These are phyloP conservation scores for Lactarius akahatsu DNA, from an alignment of 768 basidiomycete genomes.

Conservation along the genomic window DNA sequence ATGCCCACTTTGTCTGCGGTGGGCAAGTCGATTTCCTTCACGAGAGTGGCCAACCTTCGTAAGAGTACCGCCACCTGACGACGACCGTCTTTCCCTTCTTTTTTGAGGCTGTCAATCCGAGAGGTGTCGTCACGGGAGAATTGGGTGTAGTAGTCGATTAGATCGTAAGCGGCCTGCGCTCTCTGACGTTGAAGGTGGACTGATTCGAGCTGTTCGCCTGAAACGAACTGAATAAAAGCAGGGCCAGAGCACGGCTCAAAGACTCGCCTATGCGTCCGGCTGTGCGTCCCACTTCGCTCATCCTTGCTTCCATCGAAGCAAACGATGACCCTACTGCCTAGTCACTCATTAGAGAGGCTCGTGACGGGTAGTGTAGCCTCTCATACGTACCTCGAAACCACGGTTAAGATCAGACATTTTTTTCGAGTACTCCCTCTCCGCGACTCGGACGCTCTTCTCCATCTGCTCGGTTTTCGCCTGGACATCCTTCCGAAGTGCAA, in stretches of 20 bases:
- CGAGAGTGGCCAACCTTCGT: constrained; percentile 80
- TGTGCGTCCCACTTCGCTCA: constrained; percentile 91
- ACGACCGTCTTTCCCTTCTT: constrained; percentile 86
- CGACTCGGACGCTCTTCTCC: constrained; percentile 84
- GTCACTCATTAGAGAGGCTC: constrained; percentile 10
- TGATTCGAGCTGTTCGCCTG: constrained; percentile 94
- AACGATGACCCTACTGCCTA: constrained; percentile 90
- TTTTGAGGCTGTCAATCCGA: constrained; percentile 71
- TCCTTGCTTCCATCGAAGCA: constrained; percentile 82
- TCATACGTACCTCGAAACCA: constrained; percentile 79
- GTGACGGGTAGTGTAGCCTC: constrained; percentile 6
- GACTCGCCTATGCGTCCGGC: constrained; percentile 86
- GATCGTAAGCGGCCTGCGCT: constrained; percentile 90
- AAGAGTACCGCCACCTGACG: constrained; percentile 85
- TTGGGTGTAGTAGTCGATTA: constrained; percentile 93
- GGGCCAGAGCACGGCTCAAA: constrained; percentile 2
- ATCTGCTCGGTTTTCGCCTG: constrained; percentile 87
- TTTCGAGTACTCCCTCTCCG: constrained; percentile 92
- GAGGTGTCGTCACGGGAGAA: constrained; percentile 80
- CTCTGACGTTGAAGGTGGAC: constrained; percentile 89
- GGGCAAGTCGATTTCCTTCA: constrained; percentile 90
- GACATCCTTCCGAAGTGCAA: constrained; percentile 85
- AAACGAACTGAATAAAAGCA: constrained; percentile 10
- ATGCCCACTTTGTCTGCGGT: constrained; percentile 69
- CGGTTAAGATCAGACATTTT: constrained; percentile 91